phyloP scores from a whole-genome alignment of 1,139 yeast genomes.

The Pneumocystis carinii region DNA sequence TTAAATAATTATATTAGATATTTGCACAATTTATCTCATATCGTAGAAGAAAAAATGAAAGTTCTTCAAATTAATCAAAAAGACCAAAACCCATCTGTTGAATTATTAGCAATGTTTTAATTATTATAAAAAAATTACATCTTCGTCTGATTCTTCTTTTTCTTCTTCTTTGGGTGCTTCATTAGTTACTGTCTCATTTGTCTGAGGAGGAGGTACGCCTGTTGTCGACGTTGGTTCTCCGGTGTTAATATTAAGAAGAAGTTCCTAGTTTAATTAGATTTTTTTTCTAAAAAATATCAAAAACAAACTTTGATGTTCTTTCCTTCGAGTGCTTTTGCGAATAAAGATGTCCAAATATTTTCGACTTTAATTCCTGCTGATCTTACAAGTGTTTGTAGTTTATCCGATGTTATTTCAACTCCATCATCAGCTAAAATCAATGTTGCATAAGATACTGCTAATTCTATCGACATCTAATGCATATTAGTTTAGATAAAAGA shows the following conservation, averaged over 20 bases:
- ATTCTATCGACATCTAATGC: constrained; percentile 4
- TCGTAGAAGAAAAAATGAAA: neutral
- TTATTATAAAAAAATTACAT: constrained; percentile 44
- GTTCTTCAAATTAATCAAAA: constrained; percentile 14
- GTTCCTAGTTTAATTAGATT: neutral
- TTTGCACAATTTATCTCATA: neutral
- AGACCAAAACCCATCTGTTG: constrained; percentile 16
- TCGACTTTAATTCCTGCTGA: constrained; percentile 88
- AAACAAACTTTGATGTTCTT: constrained; percentile 85
- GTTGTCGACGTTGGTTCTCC: constrained; percentile 45
- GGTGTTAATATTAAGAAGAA: constrained; percentile 37
- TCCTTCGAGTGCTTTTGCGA: constrained; percentile 94
- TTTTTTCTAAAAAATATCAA: constrained; percentile 46
- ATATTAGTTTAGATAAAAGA: neutral
- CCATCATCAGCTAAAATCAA: constrained; percentile 12
- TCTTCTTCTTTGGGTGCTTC: constrained; percentile 25
- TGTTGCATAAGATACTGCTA: constrained; percentile 12
- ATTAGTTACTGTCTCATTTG: constrained; percentile 34
- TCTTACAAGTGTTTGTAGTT: constrained; percentile 67
- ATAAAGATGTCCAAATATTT: constrained; percentile 75
- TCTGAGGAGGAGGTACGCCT: constrained; percentile 39
- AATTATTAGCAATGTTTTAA: neutral
- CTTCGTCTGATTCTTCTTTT: constrained; percentile 61
- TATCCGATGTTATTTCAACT: constrained; percentile 33
- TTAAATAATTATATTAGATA: neutral